Base-by-base conservation (phyloP, 164 flowering plant species). In the Cinnamomum chago region DNA sequence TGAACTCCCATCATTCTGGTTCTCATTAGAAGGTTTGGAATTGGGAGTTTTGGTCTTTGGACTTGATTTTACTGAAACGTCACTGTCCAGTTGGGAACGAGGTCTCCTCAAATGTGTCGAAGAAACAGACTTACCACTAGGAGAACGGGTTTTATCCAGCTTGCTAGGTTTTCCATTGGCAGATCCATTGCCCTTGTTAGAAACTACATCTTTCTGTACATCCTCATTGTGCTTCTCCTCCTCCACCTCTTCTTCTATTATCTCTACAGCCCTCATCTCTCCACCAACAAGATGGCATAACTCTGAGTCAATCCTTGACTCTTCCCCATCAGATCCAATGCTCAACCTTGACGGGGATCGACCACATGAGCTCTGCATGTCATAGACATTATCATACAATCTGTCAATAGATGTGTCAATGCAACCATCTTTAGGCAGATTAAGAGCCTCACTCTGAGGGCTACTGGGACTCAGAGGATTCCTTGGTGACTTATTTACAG, bases 261-360 rank as follows among this genome's bases (percentile, higher is more conserved):
- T 89, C 85, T 89, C 95, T 76, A 86, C 79, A 75, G 86, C 93
- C 68, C 83, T 89, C 89, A 85, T 88, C 82, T 88, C 94, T 64
- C 93, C 97, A 58, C 90, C 93, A 13, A 88, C 95, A 71, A 92
- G 93, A 81, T 90, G 92, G 52, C 87, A 85, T 78, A 91, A 80
- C 81, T 93, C 97, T 0, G 91, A 91, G 83, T 93, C 97, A 77
- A 93, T 87, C 83, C 92, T 85, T 25, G 97, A 93, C 78, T 93
- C 97, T 11, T 87, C 92, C 50, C 90, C 95, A 78, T 89, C 85
- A 1, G 95, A 93, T 67, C 85, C 87, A 83, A 83, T 88, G 74
- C 97, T 93, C n/a, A 72, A 81, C 84, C 95, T 86, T 2, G 95
- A 91, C 3, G 92, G 92, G 3, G 95, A 90, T 65, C 81, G 89